Conservation (phyloP, 73 alveolate genomes). For the Effrenium voratum region DNA sequence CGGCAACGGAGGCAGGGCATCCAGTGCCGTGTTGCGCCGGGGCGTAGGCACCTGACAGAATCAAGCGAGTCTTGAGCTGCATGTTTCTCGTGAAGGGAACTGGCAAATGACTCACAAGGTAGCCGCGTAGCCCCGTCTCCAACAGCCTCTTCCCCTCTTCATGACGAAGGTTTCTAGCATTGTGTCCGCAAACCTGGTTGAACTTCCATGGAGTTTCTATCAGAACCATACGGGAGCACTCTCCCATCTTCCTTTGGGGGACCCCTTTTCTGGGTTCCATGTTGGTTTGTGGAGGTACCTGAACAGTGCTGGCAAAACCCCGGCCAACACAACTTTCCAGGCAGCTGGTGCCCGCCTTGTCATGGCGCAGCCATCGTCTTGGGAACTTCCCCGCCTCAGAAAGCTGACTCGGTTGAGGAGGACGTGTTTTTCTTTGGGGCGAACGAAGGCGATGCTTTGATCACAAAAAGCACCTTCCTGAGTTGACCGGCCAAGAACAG, state of each 20-base stretch:
- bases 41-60: no score
- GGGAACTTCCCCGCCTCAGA: slow-evolving; percentile 44
- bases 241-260: neutral
- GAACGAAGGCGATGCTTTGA: neutral
- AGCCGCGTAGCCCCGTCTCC: no score
- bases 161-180: no score
- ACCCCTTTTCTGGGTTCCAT: neutral
- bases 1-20: no score
- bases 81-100: no score
- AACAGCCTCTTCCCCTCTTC: no score
- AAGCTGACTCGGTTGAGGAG: neutral
- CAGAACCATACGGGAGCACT: neutral
- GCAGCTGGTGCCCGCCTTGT: neutral
- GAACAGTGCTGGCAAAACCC: neutral
- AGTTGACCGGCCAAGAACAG: neutral
- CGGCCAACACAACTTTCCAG: neutral
- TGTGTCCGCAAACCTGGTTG: neutral
- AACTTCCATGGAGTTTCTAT: neutral
- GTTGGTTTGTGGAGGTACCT: neutral
- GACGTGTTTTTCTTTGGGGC: neutral
- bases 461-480: no score
- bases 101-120: no score
- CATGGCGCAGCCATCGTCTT: slow-evolving; percentile 48
- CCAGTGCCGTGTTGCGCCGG: no score
- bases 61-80: no score